Base-by-base conservation (phyloP, 2,329 filamentous ascomycete genomes). In the Sporothrix dimorphospora region DNA sequence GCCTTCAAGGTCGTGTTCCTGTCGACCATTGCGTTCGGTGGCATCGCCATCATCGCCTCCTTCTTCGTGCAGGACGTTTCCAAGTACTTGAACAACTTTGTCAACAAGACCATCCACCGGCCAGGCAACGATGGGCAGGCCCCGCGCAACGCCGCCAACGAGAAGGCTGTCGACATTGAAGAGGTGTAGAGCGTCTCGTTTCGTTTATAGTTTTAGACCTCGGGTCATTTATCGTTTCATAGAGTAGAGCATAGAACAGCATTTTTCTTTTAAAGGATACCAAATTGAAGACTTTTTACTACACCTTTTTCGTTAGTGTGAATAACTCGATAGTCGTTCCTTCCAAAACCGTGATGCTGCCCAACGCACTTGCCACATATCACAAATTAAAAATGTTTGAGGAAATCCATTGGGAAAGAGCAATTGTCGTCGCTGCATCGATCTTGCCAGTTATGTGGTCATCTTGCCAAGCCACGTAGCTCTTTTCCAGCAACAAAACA, bases 31-130 rank as follows among this genome's bases (percentile, higher is more conserved):
- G 59, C 71, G 0, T 72, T 72, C 27, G 71, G 57, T n/a, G 67
- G 71, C 49, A 19, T 70, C 9, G 67, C 71, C 30, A 61, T 72
- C 49, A 57, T 72, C 19, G 42, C 67, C 9, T 70, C 68, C 34
- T 70, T 70, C 40, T 72, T 72, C 12, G 59, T 72, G 27, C 47
- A 72, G 55, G 71, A 70, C 24, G 55, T 72, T 24, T 55, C 30
- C 66, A 40, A 57, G 38, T 72, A 19, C 55, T 16, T 70, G 34
- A 72, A 59, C 65, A 72, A 68, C 61, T 71, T 69, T 49, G 71
- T 74, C 71, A 73, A 70, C 72, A 59, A 73, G 51, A 59, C 72
- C 40, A 66, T 70, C 49, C 49, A 47, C 59, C 57, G 49, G 47
- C 70, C 47, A 16, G 45, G 65, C 47, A 21, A 21, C 14, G 45